A percentile compares a stretch with the other conserved stretches of the same genome.
Evolutionary conservation across 768 basidiomycete genomes (phyloP).

Genomic region (Russula vinacea): DNA sequence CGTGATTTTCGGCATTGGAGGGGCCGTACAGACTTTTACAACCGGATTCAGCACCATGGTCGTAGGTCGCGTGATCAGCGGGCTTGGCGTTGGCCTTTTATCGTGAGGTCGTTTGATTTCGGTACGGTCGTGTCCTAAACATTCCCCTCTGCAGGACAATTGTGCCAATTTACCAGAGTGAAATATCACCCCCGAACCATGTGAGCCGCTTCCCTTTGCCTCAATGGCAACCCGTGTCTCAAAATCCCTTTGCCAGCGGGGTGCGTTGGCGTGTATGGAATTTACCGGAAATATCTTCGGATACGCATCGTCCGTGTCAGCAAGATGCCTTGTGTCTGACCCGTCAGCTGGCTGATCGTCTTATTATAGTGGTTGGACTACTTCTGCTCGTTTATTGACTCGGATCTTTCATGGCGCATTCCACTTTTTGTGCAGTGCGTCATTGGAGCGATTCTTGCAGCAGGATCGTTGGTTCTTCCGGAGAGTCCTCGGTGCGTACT

Average conservation of each 20-base stretch:
- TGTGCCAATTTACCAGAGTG: slow-evolving; percentile 92
- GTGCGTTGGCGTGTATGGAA: slow-evolving; percentile 90
- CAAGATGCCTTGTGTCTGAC: slow-evolving; percentile 20
- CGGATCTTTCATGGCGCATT: slow-evolving; percentile 86
- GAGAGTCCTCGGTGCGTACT: slow-evolving; percentile 75
- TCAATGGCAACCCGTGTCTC: slow-evolving; percentile 6
- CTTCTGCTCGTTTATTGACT: slow-evolving; percentile 84
- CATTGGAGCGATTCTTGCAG: slow-evolving; percentile 76
- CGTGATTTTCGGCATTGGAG: slow-evolving; percentile 79
- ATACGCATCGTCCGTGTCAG: slow-evolving; percentile 83
- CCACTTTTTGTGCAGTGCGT: slow-evolving; percentile 86
- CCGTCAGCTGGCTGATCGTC: not conserved
- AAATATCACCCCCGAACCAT: slow-evolving; percentile 91
- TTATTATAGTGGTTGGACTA: slow-evolving; percentile 82
- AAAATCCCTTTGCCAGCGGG: slow-evolving; percentile 51
- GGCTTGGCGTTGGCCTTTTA: slow-evolving; percentile 86
- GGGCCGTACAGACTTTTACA: slow-evolving; percentile 81
- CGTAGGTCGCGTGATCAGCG: slow-evolving; percentile 75
- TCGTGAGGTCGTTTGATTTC: slow-evolving; percentile 51
- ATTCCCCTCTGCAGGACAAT: slow-evolving; percentile 61
- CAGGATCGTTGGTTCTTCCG: slow-evolving; percentile 79
- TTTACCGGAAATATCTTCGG: slow-evolving; percentile 92
- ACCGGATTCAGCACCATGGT: slow-evolving; percentile 78
- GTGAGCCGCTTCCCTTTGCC: slow-evolving; percentile 38
- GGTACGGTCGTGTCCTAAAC: not conserved